Percentiles rank a stretch among this genome's conserved stretches.
phyloP scores from a whole-genome alignment of 352 stramenopile genomes.

The Phytophthora podocarpi region DNA sequence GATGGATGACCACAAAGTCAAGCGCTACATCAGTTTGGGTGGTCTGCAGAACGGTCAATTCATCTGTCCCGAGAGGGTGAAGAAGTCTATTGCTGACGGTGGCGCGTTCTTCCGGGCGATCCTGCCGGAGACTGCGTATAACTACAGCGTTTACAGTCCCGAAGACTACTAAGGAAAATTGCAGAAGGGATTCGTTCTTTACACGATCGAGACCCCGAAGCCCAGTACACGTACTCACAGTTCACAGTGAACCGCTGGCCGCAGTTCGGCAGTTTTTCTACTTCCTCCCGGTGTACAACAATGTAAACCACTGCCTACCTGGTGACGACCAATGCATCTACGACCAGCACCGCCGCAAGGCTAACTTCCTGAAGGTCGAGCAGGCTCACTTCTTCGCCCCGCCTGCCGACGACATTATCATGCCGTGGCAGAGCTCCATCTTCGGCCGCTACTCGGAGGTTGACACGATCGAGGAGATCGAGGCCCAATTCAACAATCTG shows the following conservation, averaged over 20 bases:
- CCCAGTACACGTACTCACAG: too few species aligned
- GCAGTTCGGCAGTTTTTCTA: conserved; percentile 27
- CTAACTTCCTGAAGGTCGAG: conserved; percentile 45
- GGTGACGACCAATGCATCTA: conserved; percentile 23
- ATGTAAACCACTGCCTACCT: conserved; percentile 24
- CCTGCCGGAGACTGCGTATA: conserved; percentile 6
- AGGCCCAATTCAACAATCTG: conserved; percentile 26
- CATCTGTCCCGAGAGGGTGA: conserved; percentile 8
- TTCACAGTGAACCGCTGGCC: conserved; percentile 41
- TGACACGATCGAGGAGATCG: conserved; percentile 21
- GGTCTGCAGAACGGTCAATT: conserved; percentile 13
- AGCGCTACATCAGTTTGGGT: conserved; percentile 14
- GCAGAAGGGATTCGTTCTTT: conserved; percentile 33
- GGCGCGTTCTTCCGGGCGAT: conserved; percentile 17
- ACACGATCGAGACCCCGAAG: too few species aligned
- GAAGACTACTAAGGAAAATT: conserved; percentile 29
- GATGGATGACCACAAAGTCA: conserved; percentile 21
- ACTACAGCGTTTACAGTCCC: conserved; percentile 40
- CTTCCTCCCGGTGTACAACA: conserved; percentile 50
- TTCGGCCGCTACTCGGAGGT: too few species aligned
- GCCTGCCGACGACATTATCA: conserved; percentile 38
- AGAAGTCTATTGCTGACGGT: conserved; percentile 12
- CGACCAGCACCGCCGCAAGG: conserved; percentile 37
- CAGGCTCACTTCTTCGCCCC: conserved; percentile 51
- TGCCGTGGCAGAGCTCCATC: conserved; percentile 50